Evolutionary conservation across 768 basidiomycete species (phyloP), one percentile per base, ranked within the genome.

Genomic region (Neoboletus subvelutipes): DNA sequence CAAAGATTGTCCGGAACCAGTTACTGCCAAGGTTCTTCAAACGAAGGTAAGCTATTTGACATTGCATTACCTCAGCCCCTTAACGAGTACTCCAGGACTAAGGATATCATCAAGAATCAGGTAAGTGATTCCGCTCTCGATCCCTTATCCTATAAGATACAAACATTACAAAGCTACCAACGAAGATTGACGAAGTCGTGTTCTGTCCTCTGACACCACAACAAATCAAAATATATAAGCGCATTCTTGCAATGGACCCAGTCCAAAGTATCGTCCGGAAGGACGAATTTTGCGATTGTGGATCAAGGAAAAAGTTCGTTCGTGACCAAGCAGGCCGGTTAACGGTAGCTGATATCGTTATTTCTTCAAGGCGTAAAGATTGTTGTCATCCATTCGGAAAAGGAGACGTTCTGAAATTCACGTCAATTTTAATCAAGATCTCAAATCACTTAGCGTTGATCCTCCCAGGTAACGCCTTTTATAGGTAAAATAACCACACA

Each of bases 361-460:
- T 20, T 52, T 69, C 71, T 0, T 76, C 73, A 64, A 83, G 83
- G 48, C 76, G 86, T 3, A 84, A 83, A 36, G 80, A 86, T 37
- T 87, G 86, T 60, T 82, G 81, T 57, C 70, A 83, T 58, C 70
- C 72, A 5, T 70, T 73, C 3, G 78, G 76, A 7, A 70, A 73
- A 34, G 76, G 76, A 0, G 81, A 80, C 29, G 77, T 94, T 7
- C 85, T 96, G 71, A 85, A 83, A 66, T 90, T 83, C 64, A 89
- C 90, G 76, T 83, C 84, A 1, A 79, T 92, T n/a, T 75, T 94
- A 50, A 88, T 92, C 72, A 92, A 92, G 70, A 75, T 94, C 6
- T 90, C 91, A 10, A 94, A 98, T 68, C 94, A 97, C 68, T 79
- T 96, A 45, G 90, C 82, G 0, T 73, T 98, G 22, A 88, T 98